These are phyloP conservation scores for Canariomyces notabilis DNA, from an alignment of 2,329 filamentous ascomycete genomes.

Conservation along the genomic window DNA sequence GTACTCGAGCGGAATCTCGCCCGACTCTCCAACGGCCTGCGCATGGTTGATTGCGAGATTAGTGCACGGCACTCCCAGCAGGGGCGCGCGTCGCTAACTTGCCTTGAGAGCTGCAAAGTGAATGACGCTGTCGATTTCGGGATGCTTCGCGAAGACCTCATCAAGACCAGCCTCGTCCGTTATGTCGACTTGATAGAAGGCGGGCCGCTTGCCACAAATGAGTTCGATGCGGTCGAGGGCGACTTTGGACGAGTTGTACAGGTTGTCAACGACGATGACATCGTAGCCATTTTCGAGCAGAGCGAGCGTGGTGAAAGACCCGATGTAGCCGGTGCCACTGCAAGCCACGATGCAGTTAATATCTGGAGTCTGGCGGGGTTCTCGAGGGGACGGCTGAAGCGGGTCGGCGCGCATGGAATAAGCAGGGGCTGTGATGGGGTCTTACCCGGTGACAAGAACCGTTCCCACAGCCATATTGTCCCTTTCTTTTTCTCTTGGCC, in stretches of 20 bases:
- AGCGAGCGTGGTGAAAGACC: constrained; percentile 89
- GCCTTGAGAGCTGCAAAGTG: constrained; percentile 98
- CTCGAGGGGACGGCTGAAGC: constrained; percentile 9
- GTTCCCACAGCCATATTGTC: constrained; percentile 70
- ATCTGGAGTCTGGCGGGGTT: constrained; percentile 4
- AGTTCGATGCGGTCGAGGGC: constrained; percentile 93
- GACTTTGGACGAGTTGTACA: constrained; percentile 94
- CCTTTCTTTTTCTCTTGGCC: constrained; percentile 25
- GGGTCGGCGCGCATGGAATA: constrained; percentile 12
- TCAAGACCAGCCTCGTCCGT: constrained; percentile 80
- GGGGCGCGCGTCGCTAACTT: constrained; percentile 25
- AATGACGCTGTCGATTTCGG: constrained; percentile 94
- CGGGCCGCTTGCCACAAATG: constrained; percentile 80
- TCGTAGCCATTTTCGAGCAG: constrained; percentile 93
- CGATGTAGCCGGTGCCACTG: constrained; percentile 98
- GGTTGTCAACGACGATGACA: constrained; percentile 91
- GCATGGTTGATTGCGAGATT: neutral
- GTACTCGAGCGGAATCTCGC: constrained; percentile 92
- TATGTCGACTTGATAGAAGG: constrained; percentile 81
- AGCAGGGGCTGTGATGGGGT: constrained; percentile 15
- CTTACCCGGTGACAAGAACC: constrained; percentile 88
- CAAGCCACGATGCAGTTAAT: constrained; percentile 29
- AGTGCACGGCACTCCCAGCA: neutral
- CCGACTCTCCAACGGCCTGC: constrained; percentile 94
- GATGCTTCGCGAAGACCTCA: constrained; percentile 81